Conservation (phyloP, 805 yeast species). For the Zygosaccharomyces kombuchaensis region DNA sequence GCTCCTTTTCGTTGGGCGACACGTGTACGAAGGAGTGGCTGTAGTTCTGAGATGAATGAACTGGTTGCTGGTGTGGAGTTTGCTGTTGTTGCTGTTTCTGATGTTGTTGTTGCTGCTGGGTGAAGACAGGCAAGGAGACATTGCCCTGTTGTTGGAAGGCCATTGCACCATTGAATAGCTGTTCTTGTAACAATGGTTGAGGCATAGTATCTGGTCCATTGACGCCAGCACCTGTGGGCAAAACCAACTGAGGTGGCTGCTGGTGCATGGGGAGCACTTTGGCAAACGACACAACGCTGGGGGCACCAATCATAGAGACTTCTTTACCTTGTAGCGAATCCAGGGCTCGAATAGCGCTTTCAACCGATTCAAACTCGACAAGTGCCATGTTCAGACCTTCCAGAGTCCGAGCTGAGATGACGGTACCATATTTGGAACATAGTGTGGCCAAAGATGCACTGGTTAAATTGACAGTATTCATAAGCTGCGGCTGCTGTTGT, state of each 20-base stretch:
- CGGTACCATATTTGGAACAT: constrained; percentile 57
- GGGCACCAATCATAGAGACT: constrained; percentile 65
- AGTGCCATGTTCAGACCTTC: constrained; percentile 49
- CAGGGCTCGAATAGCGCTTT: constrained; percentile 74
- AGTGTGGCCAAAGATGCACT: constrained; percentile 53
- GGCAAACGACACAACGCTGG: constrained; percentile 80
- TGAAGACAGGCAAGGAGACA: constrained; percentile 31
- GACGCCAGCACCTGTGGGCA: constrained; percentile 10
- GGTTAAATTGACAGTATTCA: constrained; percentile 42
- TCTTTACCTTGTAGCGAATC: constrained; percentile 79
- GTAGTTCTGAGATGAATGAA: constrained; percentile 11
- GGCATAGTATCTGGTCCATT: constrained; percentile 12
- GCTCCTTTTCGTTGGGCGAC: constrained; percentile 29
- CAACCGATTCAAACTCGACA: constrained; percentile 68
- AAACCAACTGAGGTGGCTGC: constrained; percentile 23
- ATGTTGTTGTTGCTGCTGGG: constrained; percentile 21
- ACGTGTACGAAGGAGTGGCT: constrained; percentile 17
- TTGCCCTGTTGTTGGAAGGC: constrained; percentile 34
- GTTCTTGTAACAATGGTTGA: constrained; percentile 34
- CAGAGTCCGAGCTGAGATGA: constrained; percentile 58
- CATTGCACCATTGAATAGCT: constrained; percentile 32
- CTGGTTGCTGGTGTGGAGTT: constrained; percentile 14
- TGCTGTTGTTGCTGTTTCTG: constrained; percentile 16
- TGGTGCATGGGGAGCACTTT: constrained; percentile 47
- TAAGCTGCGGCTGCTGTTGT: constrained; percentile 48